Base-by-base conservation (phyloP, 1,284 basidiomycete species). In the Heterobasidion parviporum region DNA sequence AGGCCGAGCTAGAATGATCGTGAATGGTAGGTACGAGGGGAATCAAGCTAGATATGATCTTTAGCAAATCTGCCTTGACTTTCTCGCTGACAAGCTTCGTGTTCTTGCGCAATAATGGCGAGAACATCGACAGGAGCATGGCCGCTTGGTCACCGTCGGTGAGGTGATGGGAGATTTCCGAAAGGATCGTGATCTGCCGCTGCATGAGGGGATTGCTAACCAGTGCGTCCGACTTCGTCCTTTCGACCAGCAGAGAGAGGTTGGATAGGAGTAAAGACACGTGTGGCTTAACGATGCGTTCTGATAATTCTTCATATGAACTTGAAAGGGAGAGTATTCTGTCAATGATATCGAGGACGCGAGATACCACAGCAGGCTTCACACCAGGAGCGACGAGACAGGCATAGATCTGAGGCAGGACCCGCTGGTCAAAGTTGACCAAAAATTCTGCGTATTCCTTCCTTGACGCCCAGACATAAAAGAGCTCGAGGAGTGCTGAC, bases 341-440 rank as follows among this genome's bases (percentile, higher is more conserved):
- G 54, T 96, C 92, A 46, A 95, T 76, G 56, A 97, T 87, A 65
- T 98, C 95, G 62, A 98, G 89, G 8, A 98, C 80, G 53, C 82
- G 81, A 7, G 79, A 79, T 36, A 97, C 76, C 12, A 98, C 93
- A 0, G 83, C 72, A 0, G 93, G 85, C 71, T 98, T 98, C 68
- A 98, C 94, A 60, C 88, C 91, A 6, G 83, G 78, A 2, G 89
- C 89, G 1, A 87, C 75, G 35, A 99, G 75, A 64, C 92, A 94
- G 53, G 83, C 82, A 67, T 91, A 94, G 1, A 95, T 73, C 66
- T 90, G 87, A 6, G 85, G 85, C 14, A 99, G 70, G 2, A 90
- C 78, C 1, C 77, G 74, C 0, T 74, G 62, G 65, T 98, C 90
- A 65, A 85, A 89, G 16, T 81, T 72, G 49, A 87, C 83, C 18